phyloP scores from a whole-genome alignment of 2,329 filamentous ascomycete species.

The Monosporascus sp. region DNA sequence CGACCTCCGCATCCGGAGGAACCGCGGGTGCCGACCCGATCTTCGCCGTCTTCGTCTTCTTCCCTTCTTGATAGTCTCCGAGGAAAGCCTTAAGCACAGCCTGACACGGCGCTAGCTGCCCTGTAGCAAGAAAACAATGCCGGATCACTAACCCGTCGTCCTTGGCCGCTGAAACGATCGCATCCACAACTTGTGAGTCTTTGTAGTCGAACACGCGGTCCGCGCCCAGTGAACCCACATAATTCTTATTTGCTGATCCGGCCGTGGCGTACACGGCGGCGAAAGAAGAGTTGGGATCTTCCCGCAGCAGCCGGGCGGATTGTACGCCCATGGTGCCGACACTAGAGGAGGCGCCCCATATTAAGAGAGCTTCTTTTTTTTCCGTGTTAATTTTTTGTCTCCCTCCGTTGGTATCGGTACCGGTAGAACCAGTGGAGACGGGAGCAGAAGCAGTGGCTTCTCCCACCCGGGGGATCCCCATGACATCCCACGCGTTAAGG shows the following conservation, averaged over 20 bases:
- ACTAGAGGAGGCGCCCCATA: constrained; percentile 43
- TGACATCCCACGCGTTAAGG: constrained; percentile 33
- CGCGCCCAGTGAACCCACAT: constrained; percentile 30
- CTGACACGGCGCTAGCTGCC: constrained; percentile 31
- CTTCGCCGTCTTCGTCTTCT: constrained; percentile 16
- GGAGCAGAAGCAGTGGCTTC: constrained; percentile 6
- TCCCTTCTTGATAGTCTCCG: neutral
- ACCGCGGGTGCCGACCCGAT: constrained; percentile 34
- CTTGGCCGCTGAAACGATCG: constrained; percentile 31
- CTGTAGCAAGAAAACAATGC: constrained; percentile 37
- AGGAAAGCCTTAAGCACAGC: constrained; percentile 31
- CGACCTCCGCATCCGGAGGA: constrained; percentile 21
- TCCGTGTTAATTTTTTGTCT: neutral
- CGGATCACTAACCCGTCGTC: constrained; percentile 32
- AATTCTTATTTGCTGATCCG: constrained; percentile 27
- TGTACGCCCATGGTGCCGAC: constrained; percentile 41
- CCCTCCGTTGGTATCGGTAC: neutral
- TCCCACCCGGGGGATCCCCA: constrained; percentile 27
- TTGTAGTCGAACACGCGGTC: constrained; percentile 40
- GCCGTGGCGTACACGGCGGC: constrained; percentile 38
- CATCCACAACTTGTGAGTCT: constrained; percentile 20
- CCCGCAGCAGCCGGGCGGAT: constrained; percentile 29
- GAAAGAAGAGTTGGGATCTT: constrained; percentile 26
- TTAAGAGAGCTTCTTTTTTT: constrained; percentile 30
- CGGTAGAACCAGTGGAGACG: neutral